Evolutionary conservation across 495 filamentous ascomycete genomes (phyloP), one percentile per base, ranked within the genome.

Genomic region (Echria macrotheca): DNA sequence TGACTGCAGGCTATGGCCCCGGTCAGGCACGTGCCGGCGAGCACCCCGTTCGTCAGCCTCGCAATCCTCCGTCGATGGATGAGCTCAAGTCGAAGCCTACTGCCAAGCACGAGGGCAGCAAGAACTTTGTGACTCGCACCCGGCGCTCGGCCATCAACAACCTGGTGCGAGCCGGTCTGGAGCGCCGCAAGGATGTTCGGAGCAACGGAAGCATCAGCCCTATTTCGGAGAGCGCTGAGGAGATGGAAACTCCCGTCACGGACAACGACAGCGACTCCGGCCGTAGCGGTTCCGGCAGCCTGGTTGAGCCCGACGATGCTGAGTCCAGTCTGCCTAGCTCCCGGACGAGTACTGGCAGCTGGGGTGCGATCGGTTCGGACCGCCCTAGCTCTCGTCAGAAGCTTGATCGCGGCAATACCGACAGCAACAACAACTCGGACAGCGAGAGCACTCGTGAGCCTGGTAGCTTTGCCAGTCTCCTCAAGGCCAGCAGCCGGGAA

Each of bases 51-150:
- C 93, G 93, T 52, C 94, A 97, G 66, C 93, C 93, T 39, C 87
- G 90, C 59, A 90, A 90, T 24, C 93, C 93, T 14, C 94, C 94
- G 4, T 80, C 87, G 1, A 74, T 97, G 36, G 94, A 99, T 55
- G 91, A 99, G 66, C 81, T 99, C 47, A 77, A 84, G 51, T 81
- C 84, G 21, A 91, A 89, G 68, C 93, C 93, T 5, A 99, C 93
- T 4, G 83, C 88, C 37, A 95, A 90, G 69, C 83, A 93, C 54
- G 91, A 96, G 59, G 93, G 94, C 28, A 96, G 91, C 81, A 95
- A 96, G 78, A 99, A 99, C 70, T 99, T 99, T 68, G 84, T 87
- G 15, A 84, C 89, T 25, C 91, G 91, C 53, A 90, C 93, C 59
- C 90, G 93, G 40, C 90, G 91, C 52, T 86, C 85, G 57, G 94